A percentile compares a stretch with the other conserved stretches of the same genome.
Conservation (phyloP, 495 filamentous ascomycete species). For the Cercophora scortea region DNA sequence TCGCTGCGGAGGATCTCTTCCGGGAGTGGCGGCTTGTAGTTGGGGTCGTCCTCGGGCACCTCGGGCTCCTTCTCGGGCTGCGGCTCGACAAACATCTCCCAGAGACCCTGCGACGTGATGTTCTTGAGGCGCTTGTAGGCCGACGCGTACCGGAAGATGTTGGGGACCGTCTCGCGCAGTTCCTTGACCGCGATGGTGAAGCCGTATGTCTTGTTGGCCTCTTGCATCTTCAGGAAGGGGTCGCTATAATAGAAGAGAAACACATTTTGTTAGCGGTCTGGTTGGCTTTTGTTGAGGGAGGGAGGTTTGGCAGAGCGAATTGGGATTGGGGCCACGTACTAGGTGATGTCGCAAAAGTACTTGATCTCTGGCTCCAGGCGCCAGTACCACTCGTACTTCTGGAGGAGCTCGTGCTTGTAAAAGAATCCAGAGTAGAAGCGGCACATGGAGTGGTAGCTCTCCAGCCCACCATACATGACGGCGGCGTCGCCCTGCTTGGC, state of each 20-base stretch:
- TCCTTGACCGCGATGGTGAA: constrained; percentile 99
- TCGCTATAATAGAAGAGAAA: constrained; percentile 50
- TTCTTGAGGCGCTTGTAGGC: constrained; percentile 94
- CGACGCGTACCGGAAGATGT: constrained; percentile 99
- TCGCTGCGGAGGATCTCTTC: constrained; percentile 77
- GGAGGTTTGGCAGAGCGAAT: too few relatives aligned
- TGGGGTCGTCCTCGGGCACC: constrained; percentile 43
- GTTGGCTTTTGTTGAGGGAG: not conserved
- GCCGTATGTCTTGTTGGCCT: constrained; percentile 93
- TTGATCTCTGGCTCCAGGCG: constrained; percentile 99
- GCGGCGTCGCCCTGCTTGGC: constrained; percentile 92
- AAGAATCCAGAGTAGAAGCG: constrained; percentile 98
- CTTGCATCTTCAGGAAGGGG: constrained; percentile 89
- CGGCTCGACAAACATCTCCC: constrained; percentile 96
- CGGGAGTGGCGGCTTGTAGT: constrained; percentile 59
- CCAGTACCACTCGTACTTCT: constrained; percentile 99
- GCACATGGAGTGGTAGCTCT: constrained; percentile 98
- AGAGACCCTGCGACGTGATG: constrained; percentile 82
- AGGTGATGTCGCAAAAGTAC: constrained; percentile 99
- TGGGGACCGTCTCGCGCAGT: constrained; percentile 93
- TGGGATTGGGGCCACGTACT: constrained; percentile 66
- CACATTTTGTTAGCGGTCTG: constrained; percentile 5
- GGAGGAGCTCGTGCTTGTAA: constrained; percentile 91
- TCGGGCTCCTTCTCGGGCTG: constrained; percentile 48
- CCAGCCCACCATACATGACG: constrained; percentile 99